Percentiles rank a stretch among this genome's conserved stretches.
Evolutionary conservation across 805 yeast genomes (phyloP).

Genomic region (Metschnikowia reukaufii): DNA sequence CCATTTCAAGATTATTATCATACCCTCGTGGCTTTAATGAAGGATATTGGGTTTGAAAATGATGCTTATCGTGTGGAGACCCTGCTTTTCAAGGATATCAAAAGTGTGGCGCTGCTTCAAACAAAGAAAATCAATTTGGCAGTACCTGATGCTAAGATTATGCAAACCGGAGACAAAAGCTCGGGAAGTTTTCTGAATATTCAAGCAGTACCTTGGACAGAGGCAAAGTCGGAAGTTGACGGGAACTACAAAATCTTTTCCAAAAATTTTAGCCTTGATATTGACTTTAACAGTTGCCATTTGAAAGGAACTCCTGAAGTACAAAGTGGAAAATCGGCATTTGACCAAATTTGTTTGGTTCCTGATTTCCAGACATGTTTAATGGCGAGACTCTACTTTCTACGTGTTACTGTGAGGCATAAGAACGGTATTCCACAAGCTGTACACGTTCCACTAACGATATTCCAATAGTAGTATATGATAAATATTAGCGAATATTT

Average conservation of each 20-base stretch:
- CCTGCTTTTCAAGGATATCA: conserved; percentile 36
- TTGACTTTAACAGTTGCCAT: conserved; percentile 31
- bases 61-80: conserved; percentile 36
- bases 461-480: conserved; percentile 1
- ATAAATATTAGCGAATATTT: not conserved
- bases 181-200: conserved; percentile 26
- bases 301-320: conserved; percentile 27
- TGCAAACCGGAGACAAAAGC: conserved; percentile 14
- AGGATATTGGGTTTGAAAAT: conserved; percentile 31
- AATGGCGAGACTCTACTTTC: conserved; percentile 36
- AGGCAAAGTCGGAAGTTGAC: conserved; percentile 11
- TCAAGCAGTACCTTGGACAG: conserved; percentile 32
- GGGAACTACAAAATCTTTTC: conserved; percentile 23
- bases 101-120: conserved; percentile 33
- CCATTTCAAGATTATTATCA: conserved; percentile 31
- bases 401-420: conserved; percentile 32
- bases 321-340: conserved; percentile 15
- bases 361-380: conserved; percentile 42
- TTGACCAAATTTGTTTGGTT: conserved; percentile 35
- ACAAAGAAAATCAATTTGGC: conserved; percentile 36
- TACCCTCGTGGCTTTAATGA: conserved; percentile 29
- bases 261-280: conserved; percentile 29
- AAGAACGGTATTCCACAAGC: conserved; percentile 30
- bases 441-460: conserved; percentile 35
- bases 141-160: conserved; percentile 22